Percentiles rank a stretch among this genome's conserved stretches.
Conservation (phyloP, 768 basidiomycete genomes). For the Amanita inopinata region DNA sequence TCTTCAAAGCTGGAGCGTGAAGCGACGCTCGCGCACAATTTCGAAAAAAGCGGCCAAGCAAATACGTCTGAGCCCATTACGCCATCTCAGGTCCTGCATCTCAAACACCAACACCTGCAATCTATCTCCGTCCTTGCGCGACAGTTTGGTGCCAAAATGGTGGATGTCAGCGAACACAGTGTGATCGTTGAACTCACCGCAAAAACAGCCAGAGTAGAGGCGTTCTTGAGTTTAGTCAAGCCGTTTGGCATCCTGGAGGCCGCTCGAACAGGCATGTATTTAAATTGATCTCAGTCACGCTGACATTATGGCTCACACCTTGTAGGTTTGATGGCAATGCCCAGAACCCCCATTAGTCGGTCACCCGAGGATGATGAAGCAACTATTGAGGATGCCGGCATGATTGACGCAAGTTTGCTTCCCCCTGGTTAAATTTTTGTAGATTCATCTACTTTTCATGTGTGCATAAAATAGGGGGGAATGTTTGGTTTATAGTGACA, state of each 20-base stretch:
- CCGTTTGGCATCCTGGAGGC: constrained; percentile 96
- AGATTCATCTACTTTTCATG: background rate
- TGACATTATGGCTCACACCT: no score
- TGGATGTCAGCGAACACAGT: constrained; percentile 91
- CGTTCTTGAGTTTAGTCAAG: constrained; percentile 83
- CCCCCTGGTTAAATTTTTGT: constrained; percentile 69
- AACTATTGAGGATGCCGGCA: constrained; percentile 35
- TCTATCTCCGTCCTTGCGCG: constrained; percentile 76
- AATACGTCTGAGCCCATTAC: constrained; percentile 39
- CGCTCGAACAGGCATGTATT: constrained; percentile 74
- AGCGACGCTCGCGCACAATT: constrained; percentile 61
- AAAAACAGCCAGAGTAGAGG: constrained; percentile 85
- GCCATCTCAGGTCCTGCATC: constrained; percentile 78
- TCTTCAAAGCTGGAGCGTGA: constrained; percentile 61
- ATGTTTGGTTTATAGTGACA: background rate
- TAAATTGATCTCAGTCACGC: constrained; percentile 7
- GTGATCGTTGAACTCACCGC: constrained; percentile 93
- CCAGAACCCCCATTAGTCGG: constrained; percentile 78
- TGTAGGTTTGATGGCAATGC: constrained; percentile 95
- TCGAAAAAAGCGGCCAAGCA: constrained; percentile 50
- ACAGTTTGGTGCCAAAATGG: constrained; percentile 89
- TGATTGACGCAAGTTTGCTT: constrained; percentile 84
- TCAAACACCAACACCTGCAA: constrained; percentile 82
- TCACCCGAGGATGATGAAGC: constrained; percentile 48
- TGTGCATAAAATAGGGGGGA: background rate